Conservation (phyloP, 2,329 filamentous ascomycete genomes). For the Cladosporium sp. region DNA sequence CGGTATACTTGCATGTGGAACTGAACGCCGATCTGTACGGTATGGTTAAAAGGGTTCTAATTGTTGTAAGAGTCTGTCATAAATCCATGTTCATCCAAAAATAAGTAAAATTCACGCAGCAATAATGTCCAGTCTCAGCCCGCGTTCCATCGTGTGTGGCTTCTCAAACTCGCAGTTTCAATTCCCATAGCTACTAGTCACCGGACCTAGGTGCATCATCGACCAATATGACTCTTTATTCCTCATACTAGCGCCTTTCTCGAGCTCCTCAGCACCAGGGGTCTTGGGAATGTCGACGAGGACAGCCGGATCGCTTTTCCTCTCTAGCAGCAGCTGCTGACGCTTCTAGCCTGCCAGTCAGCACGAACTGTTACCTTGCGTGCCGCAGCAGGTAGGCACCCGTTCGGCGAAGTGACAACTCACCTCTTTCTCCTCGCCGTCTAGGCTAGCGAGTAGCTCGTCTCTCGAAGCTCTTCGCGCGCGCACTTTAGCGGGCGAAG, state of each 20-base stretch:
- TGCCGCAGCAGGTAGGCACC: neutral
- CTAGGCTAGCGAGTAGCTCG: slow-evolving; percentile 9
- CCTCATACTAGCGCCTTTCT: slow-evolving; percentile 17
- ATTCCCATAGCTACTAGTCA: neutral
- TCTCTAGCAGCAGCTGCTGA: slow-evolving; percentile 33
- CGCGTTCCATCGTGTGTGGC: neutral
- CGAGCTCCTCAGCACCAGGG: slow-evolving; percentile 43
- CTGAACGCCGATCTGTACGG: neutral
- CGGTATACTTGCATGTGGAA: neutral
- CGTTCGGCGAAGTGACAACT: neutral
- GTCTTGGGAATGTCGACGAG: slow-evolving; percentile 42
- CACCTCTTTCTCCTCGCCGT: slow-evolving; percentile 25
- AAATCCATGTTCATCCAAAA: neutral
- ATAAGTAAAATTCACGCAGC: neutral
- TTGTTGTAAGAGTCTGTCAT: neutral
- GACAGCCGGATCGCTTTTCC: slow-evolving; percentile 41
- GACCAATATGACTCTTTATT: neutral
- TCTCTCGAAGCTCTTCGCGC: slow-evolving; percentile 7
- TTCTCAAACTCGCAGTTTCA: neutral
- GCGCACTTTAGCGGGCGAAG: slow-evolving; percentile 22
- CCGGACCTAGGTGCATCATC: neutral
- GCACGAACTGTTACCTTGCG: neutral
- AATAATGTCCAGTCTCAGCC: neutral
- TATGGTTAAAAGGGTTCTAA: neutral
- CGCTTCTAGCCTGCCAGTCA: slow-evolving; percentile 30